Base-by-base conservation (phyloP, 768 basidiomycete species). In the Grammothele lineata region DNA sequence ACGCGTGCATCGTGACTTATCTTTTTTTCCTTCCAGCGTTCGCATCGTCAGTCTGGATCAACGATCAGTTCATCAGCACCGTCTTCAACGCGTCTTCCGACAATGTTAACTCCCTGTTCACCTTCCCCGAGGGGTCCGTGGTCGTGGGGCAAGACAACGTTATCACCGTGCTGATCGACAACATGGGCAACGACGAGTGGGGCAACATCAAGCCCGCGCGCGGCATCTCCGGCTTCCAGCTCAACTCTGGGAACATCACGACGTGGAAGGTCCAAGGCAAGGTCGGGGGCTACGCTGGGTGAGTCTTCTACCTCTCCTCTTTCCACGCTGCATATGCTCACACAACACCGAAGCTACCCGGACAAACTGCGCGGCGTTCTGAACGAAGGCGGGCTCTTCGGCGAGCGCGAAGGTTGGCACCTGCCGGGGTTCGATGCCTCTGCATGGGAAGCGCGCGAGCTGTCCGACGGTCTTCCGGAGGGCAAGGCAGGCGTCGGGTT, bases 1-100 rank as follows among this genome's bases (percentile, higher is more conserved):
- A 37, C 33, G 6, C 24, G 4, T 39, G 30, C 40, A 37, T 18
- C 19, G 19, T 22, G 19, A 18, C 3, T n/a, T n/a, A n/a, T n/a
- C n/a, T n/a, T n/a, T n/a, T 45, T 30, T 1, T 24, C 11, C 33
- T 25, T 15, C 4, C 23, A 83, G 87, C 82, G 5, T 91, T 91
- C 52, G 87, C 87, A 24, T 87, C 87, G 2, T 87, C 83, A 43
- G 80, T 90, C n/a, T 91, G 86, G 83, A 66, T 87, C 24, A 92
- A 92, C 52, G 63, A 81, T 48, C 70, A 75, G 5, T 89, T 90
- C 69, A 60, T 91, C 34, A 71, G 71, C 5, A 87, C 86, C 2
- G 80, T 85, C 0, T 86, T 64, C 83, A 87, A 57, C 61, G 53
- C 30, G 64, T 77, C 46, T 30, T 51, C 82, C 8, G 42, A 43